Percentiles rank a stretch among this genome's conserved stretches.
Conservation (phyloP, 805 yeast genomes). For the Yamadazyma philogaea region DNA sequence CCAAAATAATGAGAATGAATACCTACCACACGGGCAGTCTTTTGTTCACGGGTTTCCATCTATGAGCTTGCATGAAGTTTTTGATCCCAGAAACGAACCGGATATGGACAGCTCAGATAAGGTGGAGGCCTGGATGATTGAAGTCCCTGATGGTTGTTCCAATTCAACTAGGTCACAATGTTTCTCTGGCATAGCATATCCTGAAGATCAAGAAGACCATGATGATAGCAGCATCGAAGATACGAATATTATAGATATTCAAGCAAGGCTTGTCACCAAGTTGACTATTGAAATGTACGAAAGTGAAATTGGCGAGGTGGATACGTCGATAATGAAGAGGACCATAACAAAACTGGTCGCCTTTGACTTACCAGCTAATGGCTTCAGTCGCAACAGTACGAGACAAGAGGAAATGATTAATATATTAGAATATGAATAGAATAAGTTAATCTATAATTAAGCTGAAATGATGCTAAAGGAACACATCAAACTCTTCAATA, state of each 20-base stretch:
- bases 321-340: not conserved
- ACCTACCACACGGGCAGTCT: not conserved
- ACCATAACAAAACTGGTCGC: not conserved
- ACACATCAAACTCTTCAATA: conserved; percentile 52
- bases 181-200: conserved; percentile 45
- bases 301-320: not conserved
- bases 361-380: not conserved
- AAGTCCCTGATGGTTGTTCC: conserved; percentile 45
- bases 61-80: not conserved
- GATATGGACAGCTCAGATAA: conserved; percentile 69
- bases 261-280: conserved; percentile 50
- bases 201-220: conserved; percentile 16
- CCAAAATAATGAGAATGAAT: not conserved
- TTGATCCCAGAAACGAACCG: conserved; percentile 59
- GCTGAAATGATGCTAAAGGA: conserved; percentile 19
- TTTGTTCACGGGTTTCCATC: not conserved
- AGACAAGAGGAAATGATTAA: not conserved
- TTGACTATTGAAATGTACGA: conserved; percentile 14
- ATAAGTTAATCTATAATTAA: not conserved
- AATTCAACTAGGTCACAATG: conserved; percentile 4
- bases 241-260: conserved; percentile 44
- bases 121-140: conserved; percentile 59
- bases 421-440: not conserved
- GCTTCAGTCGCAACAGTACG: not conserved
- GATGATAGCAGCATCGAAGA: conserved; percentile 13